These are phyloP conservation scores for Boechera retrofracta DNA, from an alignment of 345 rosid genomes.

Conservation along the genomic window DNA sequence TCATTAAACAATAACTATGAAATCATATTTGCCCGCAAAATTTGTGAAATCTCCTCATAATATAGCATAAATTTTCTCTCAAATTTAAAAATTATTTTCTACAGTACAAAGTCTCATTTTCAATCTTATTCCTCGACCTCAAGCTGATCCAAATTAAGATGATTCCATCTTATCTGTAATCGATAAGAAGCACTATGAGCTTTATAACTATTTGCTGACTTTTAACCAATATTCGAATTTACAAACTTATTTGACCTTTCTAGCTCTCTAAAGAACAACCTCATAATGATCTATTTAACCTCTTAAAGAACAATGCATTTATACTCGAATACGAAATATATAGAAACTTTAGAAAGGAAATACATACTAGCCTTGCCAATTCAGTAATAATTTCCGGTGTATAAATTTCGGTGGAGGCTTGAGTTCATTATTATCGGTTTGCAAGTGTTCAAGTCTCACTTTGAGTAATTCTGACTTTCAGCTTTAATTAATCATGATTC, in stretches of 20 bases:
- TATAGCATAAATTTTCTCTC: not conserved
- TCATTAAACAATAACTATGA: too few species aligned
- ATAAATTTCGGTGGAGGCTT: not conserved
- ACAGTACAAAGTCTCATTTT: not conserved
- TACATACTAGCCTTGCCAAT: not conserved
- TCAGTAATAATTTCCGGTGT: not conserved
- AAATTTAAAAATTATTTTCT: not conserved
- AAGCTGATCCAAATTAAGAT: not conserved
- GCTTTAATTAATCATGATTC: not conserved
- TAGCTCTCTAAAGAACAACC: not conserved
- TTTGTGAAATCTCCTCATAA: too few species aligned
- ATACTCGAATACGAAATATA: not conserved
- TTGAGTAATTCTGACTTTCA: not conserved
- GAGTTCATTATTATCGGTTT: not conserved
- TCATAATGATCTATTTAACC: not conserved
- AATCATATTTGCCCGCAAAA: too few species aligned
- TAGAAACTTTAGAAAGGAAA: not conserved
- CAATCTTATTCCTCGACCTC: not conserved
- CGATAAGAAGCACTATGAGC: not conserved
- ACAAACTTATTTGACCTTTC: not conserved
- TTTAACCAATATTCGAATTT: not conserved
- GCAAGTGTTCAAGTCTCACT: not conserved
- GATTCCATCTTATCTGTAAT: not conserved
- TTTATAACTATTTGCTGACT: not conserved
- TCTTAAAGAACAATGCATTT: not conserved